Base-by-base conservation (phyloP, 179 eudicot genomes). In the Beta lomatogona region DNA sequence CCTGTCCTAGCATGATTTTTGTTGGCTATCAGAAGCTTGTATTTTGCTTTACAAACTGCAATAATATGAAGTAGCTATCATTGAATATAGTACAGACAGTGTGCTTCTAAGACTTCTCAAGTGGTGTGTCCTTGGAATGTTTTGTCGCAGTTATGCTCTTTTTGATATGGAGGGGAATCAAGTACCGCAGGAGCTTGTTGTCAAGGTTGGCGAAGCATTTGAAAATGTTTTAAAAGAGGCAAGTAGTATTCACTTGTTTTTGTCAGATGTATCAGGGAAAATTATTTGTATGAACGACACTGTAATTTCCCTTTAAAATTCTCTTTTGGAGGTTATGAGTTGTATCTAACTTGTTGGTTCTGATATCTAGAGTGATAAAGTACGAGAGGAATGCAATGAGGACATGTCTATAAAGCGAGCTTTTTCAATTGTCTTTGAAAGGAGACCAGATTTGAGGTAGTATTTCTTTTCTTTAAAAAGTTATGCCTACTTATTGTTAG, bases 121-220 rank as follows among this genome's bases (percentile, higher is more conserved):
- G 10, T 71, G 75, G 58, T 44, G 50, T 53, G 9, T 9, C 67
- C 4, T 78, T 84, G 78, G 31, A 14, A 76, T 52, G 52, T 61
- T 50, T 70, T 19, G 41, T 36, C 76, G 81, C 80, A 81, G 99
- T 80, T 97, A 97, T 85, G 98, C 97, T 77, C 95, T 97, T 57
- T 97, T 85, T 86, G 98, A 97, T 86, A 84, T 87, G 91, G 99
- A 97, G 68, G 99, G 99, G 53, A 94, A 90, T 80, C 92, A 94
- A 88, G 98, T 97, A 79, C 90, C 97, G 21, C 92, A 86, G 67
- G 99, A 91, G 57, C 76, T 97, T 86, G 99, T 97, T 77, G 81
- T 89, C 52, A 90, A 92, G 81, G 95, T 94, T 88, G 99, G 99
- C n/a, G 88, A 87, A 86, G 83, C 89, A 83, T 97, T 97, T 88